Evolutionary conservation across 1,284 basidiomycete species (phyloP).

Genomic region (Tilletia walkeri): DNA sequence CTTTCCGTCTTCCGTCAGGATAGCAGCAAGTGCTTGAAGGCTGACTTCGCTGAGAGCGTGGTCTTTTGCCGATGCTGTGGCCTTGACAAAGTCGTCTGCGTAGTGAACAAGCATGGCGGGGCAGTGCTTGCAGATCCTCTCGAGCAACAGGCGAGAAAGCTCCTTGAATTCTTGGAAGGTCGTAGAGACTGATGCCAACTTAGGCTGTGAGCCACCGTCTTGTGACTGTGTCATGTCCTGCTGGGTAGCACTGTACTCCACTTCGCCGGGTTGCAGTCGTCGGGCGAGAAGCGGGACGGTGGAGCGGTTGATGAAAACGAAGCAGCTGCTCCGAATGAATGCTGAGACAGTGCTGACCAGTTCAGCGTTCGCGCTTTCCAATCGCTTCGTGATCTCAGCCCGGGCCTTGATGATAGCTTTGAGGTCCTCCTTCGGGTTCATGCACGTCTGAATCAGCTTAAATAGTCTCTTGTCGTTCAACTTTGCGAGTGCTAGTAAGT

Average conservation of each 20-base stretch:
- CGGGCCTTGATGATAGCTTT: constrained; percentile 71
- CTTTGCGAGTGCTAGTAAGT: constrained; percentile 79
- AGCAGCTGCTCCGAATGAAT: constrained; percentile 71
- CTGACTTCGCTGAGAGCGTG: constrained; percentile 64
- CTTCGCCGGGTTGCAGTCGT: constrained; percentile 19
- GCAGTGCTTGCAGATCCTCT: constrained; percentile 72
- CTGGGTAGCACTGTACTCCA: constrained; percentile 20
- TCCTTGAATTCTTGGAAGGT: constrained; percentile 11
- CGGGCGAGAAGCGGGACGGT: constrained; percentile 74
- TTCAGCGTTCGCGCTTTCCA: constrained; percentile 31
- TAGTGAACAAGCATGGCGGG: constrained; percentile 74
- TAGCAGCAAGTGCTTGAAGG: constrained; percentile 29
- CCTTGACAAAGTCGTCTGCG: constrained; percentile 70
- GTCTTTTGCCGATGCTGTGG: constrained; percentile 56
- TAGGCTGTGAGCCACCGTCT: not conserved
- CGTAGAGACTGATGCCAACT: not conserved
- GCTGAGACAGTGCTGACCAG: constrained; percentile 65
- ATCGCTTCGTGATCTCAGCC: constrained; percentile 37
- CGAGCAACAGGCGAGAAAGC: constrained; percentile 47
- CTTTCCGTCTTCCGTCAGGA: constrained; percentile 27
- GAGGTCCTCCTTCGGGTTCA: constrained; percentile 79
- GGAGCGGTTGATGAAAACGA: constrained; percentile 77
- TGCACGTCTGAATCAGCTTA: constrained; percentile 74
- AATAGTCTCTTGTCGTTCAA: constrained; percentile 82
- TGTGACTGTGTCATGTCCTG: constrained; percentile 10